Evolutionary conservation across 1,284 basidiomycete species (phyloP).

Genomic region (Cutaneotrichosporon sp.): DNA sequence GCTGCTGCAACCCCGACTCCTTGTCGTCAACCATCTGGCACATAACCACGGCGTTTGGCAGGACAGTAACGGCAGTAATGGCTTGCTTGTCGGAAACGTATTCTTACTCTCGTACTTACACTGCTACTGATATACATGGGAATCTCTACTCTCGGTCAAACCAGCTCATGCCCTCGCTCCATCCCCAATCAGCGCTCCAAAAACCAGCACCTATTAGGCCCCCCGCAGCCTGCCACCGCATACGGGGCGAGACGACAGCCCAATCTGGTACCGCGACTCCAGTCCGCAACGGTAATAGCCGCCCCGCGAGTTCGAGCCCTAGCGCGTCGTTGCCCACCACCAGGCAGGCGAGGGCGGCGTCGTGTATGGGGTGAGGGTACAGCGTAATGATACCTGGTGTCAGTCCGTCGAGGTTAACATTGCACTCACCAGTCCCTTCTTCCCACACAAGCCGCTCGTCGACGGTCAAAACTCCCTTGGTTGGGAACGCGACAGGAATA

Average conservation of each 20-base stretch:
- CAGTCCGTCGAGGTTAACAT: not conserved
- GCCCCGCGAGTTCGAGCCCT: constrained; percentile 61
- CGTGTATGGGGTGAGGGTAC: constrained; percentile 59
- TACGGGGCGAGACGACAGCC: constrained; percentile 57
- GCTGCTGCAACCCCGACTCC: too few relatives aligned
- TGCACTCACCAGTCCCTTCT: constrained; percentile 33
- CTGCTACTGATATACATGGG: too few relatives aligned
- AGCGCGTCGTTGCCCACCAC: constrained; percentile 57
- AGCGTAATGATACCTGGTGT: constrained; percentile 60
- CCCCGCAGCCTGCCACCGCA: constrained; percentile 60
- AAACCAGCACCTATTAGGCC: constrained; percentile 60
- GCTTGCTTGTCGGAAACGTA: too few relatives aligned
- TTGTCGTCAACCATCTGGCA: too few relatives aligned
- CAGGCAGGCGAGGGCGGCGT: constrained; percentile 52
- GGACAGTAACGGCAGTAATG: too few relatives aligned
- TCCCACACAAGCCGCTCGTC: constrained; percentile 34
- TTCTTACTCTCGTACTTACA: too few relatives aligned
- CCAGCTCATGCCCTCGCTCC: constrained; percentile 41
- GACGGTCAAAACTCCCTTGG: constrained; percentile 29
- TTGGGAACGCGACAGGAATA: constrained; percentile 38
- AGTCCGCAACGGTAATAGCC: constrained; percentile 74
- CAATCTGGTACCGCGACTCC: constrained; percentile 67
- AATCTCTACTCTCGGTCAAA: constrained; percentile 31
- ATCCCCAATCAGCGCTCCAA: constrained; percentile 36
- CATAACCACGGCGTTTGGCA: too few relatives aligned